Evolutionary conservation across 164 flowering plant species (phyloP).

Genomic region (Macadamia integrifolia): DNA sequence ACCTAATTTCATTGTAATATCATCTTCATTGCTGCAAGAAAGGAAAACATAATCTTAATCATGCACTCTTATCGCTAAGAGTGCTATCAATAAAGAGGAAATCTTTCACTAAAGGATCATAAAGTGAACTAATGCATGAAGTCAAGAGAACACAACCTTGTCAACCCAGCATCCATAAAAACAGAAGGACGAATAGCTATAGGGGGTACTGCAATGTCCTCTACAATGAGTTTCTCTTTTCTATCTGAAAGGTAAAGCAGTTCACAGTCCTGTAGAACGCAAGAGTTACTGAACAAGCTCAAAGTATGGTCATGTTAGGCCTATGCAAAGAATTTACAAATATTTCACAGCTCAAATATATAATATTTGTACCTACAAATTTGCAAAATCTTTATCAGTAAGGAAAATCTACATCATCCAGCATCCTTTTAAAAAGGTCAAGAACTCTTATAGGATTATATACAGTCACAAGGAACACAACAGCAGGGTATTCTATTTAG

Average conservation of each 20-base stretch:
- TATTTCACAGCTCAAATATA: background rate
- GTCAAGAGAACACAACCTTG: conserved; percentile 32
- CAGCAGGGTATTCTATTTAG: too few species aligned
- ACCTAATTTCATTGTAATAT: conserved; percentile 55
- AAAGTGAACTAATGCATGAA: background rate
- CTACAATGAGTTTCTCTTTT: conserved; percentile 82
- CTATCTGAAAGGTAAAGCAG: conserved; percentile 67
- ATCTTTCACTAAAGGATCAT: background rate
- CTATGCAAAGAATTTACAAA: background rate
- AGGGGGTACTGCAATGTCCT: conserved; percentile 81
- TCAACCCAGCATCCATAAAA: conserved; percentile 49
- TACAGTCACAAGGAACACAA: too few species aligned
- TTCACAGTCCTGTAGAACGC: conserved; percentile 70
- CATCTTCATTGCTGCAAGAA: conserved; percentile 89
- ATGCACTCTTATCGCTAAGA: background rate
- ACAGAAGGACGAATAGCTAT: conserved; percentile 82
- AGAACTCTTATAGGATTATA: conserved; percentile 48
- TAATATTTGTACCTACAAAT: background rate
- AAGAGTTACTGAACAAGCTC: background rate
- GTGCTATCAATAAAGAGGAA: background rate
- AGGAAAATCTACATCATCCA: conserved; percentile 56
- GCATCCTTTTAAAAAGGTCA: conserved; percentile 60
- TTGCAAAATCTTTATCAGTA: background rate
- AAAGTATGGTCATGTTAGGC: background rate
- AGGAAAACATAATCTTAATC: conserved; percentile 5